phyloP scores from a whole-genome alignment of 352 stramenopile species.

The Phytopythium montanum region DNA sequence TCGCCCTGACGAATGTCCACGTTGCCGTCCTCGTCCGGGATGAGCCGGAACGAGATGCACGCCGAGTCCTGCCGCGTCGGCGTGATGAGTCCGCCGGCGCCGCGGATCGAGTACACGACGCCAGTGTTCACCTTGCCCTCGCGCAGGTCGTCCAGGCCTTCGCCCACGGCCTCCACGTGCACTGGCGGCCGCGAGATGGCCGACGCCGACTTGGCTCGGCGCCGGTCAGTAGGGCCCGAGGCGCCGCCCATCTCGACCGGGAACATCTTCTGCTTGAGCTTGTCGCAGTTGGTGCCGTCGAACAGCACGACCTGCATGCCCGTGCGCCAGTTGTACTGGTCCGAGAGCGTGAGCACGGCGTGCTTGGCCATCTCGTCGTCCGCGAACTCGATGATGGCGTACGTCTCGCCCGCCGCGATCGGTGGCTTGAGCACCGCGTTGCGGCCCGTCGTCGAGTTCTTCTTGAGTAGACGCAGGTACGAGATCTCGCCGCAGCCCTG shows the following conservation, averaged over 20 bases:
- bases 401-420: conserved; percentile 84
- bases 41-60: conserved; percentile 86
- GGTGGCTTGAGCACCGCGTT: conserved; percentile 86
- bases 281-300: conserved; percentile 86
- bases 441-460: conserved; percentile 83
- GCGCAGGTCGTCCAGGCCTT: conserved; percentile 79
- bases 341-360: conserved; percentile 81
- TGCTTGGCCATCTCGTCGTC: conserved; percentile 89
- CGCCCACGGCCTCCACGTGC: conserved; percentile 78
- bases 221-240: conserved; percentile 43
- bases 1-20: conserved; percentile 83
- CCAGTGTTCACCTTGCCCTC: conserved; percentile 87
- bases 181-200: conserved; percentile 61
- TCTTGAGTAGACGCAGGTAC: conserved; percentile 86
- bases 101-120: conserved; percentile 85
- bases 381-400: conserved; percentile 88
- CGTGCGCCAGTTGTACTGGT: conserved; percentile 86
- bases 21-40: conserved; percentile 83
- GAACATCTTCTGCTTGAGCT: conserved; percentile 90
- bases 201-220: conserved; percentile 77
- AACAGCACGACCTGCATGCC: conserved; percentile 88
- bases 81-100: conserved; percentile 78
- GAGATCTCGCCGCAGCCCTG: conserved; percentile 79
- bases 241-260: conserved; percentile 56
- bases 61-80: conserved; percentile 79